Base-by-base conservation (phyloP, 495 filamentous ascomycete species). In the Lasiosphaeria miniovina region DNA sequence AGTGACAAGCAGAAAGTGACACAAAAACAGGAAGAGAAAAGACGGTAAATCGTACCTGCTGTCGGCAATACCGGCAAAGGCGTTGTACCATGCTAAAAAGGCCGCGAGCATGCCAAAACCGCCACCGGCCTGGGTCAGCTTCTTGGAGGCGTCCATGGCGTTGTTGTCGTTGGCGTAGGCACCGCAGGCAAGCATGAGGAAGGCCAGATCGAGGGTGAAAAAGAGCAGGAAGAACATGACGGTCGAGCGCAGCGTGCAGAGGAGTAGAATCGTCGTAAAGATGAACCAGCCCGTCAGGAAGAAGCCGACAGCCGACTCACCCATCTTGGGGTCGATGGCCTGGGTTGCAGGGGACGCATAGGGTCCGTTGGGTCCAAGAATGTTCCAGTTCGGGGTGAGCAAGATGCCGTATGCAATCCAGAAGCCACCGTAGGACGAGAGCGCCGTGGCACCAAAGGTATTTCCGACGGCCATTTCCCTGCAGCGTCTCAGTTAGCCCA, bases 401-500 rank as follows among this genome's bases (percentile, higher is more conserved):
- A 96, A 82, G 77, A 98, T 90, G 65, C 83, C 94, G 70, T 89
- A 93, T 34, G 91, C 82, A 67, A 98, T 80, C 94, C 94, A 98
- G 86, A 98, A 98, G 64, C 93, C 94, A 65, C 94, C 94, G 74
- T 93, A 98, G 6, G 94, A 98, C 9, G 92, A 94, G 63, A 98
- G 84, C 54, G 94, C 94, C 54, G 93, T 98, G 57, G 93, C 94
- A 86, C 91, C 94, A 61, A 98, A 98, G 46, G 94, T 96, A 85
- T 95, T 97, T 61, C 93, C 94, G 8, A 95, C 85, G 57, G 93
- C 94, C 91, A 96, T 96, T 84, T 97, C 94, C 94, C 92, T 96
- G 63, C 3, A 4, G 34, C 2, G 43, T 8, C 1, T n/a, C 15
- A 17, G 36, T 55, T 55, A 55, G 53, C 2, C 24, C 24, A 24